A percentile compares a stretch with the other conserved stretches of the same genome.
These are phyloP conservation scores for Ceratobasidium sp. DNA, from an alignment of 1,284 basidiomycete genomes.

Conservation along the genomic window DNA sequence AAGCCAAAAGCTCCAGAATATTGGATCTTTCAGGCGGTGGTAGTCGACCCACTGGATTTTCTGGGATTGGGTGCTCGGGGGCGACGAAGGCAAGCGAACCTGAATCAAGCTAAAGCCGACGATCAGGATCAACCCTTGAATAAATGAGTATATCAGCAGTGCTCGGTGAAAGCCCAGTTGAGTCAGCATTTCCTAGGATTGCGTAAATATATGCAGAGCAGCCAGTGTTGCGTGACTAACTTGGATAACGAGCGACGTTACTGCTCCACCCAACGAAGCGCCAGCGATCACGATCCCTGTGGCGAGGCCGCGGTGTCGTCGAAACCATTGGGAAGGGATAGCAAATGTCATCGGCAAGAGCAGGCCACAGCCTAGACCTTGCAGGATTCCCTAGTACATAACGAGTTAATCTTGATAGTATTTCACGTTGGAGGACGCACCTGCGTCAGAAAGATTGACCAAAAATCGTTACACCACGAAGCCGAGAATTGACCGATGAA, in stretches of 20 bases:
- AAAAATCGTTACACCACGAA: constrained; percentile 50
- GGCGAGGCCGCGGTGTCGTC: constrained; percentile 50
- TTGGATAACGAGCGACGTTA: constrained; percentile 26
- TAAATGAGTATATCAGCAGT: constrained; percentile 49
- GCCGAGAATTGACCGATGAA: constrained; percentile 47
- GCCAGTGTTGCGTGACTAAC: not conserved
- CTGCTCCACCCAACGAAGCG: constrained; percentile 48
- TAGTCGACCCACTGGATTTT: constrained; percentile 48
- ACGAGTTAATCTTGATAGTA: not conserved
- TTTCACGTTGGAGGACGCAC: constrained; percentile 48
- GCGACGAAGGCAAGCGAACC: constrained; percentile 32
- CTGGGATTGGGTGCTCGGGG: not conserved
- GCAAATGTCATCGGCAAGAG: constrained; percentile 44
- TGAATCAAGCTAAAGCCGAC: constrained; percentile 48
- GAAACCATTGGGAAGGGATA: constrained; percentile 53
- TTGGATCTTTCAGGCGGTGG: constrained; percentile 43
- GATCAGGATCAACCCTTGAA: constrained; percentile 47
- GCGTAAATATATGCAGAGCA: not conserved
- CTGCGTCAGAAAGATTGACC: constrained; percentile 52
- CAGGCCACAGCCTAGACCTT: constrained; percentile 31
- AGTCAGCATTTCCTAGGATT: constrained; percentile 48
- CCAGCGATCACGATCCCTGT: constrained; percentile 52
- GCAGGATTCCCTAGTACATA: constrained; percentile 22
- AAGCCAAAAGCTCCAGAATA: constrained; percentile 49
- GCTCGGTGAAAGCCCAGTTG: constrained; percentile 49